Conservation (phyloP, 116 monocot genomes). For the Papilionanthe hybrid region DNA sequence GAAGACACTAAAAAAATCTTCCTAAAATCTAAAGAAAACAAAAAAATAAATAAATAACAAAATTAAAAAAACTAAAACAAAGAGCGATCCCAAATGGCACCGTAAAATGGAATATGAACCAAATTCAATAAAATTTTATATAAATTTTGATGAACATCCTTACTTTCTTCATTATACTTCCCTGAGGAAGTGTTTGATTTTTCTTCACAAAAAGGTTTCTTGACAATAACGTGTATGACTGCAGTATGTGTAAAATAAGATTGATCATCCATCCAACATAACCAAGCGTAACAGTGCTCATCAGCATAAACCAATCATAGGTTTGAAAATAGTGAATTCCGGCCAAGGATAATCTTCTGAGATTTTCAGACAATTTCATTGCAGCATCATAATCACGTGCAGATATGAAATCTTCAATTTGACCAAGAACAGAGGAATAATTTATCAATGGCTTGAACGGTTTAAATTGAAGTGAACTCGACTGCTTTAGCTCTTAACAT, state of each 20-base stretch:
- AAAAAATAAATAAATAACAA: too few relatives aligned
- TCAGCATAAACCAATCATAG: slow-evolving; percentile 91
- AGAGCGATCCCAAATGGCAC: not conserved
- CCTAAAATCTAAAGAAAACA: too few relatives aligned
- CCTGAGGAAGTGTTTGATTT: slow-evolving; percentile 8
- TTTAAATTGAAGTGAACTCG: slow-evolving; percentile 57
- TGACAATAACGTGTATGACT: slow-evolving; percentile 58
- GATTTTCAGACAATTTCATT: slow-evolving; percentile 45
- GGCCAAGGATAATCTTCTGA: slow-evolving; percentile 57
- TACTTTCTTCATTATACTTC: slow-evolving; percentile 36
- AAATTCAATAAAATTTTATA: not conserved
- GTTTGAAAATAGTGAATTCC: slow-evolving; percentile 96
- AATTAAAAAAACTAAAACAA: too few relatives aligned
- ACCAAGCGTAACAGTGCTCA: slow-evolving; percentile 79
- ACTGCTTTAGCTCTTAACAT: slow-evolving; percentile 62
- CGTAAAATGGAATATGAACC: not conserved
- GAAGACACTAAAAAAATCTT: too few relatives aligned
- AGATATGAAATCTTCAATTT: slow-evolving; percentile 75
- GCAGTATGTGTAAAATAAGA: slow-evolving; percentile 67
- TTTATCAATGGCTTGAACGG: slow-evolving; percentile 74
- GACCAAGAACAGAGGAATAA: slow-evolving; percentile 44
- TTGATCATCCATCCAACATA: slow-evolving; percentile 95
- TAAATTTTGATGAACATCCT: slow-evolving; percentile 3
- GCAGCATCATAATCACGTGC: slow-evolving; percentile 55
- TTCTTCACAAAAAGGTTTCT: slow-evolving; percentile 29